Conservation (phyloP, 1,284 basidiomycete genomes). For the Pterula multifida region DNA sequence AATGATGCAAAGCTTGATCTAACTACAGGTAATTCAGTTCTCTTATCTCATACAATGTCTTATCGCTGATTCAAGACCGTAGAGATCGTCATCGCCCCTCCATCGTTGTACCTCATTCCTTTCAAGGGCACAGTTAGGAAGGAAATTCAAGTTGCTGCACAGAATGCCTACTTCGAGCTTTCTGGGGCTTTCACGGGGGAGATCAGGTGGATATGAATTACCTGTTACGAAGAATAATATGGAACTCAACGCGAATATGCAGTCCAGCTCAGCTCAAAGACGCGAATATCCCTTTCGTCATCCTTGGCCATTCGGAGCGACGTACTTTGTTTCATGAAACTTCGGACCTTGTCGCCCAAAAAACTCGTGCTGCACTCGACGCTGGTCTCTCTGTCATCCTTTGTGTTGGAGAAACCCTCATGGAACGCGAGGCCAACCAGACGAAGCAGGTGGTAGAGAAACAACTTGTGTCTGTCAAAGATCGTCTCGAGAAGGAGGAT, state of each 20-base stretch:
- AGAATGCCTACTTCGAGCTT: slow-evolving; percentile 82
- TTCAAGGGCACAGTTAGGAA: slow-evolving; percentile 47
- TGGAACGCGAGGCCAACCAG: slow-evolving; percentile 74
- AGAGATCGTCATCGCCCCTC: slow-evolving; percentile 92
- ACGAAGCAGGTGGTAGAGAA: slow-evolving; percentile 74
- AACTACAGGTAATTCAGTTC: slow-evolving; percentile 40
- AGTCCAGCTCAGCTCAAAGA: slow-evolving; percentile 80
- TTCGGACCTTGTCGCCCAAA: slow-evolving; percentile 75
- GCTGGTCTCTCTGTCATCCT: slow-evolving; percentile 80
- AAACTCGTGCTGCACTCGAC: slow-evolving; percentile 76
- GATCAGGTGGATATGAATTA: slow-evolving; percentile 49
- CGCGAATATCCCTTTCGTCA: slow-evolving; percentile 82
- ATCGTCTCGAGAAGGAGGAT: slow-evolving; percentile 49
- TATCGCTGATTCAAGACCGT: slow-evolving; percentile 8
- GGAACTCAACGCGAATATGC: slow-evolving; percentile 2
- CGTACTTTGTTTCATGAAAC: slow-evolving; percentile 87
- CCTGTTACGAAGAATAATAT: slow-evolving; percentile 2
- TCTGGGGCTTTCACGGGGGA: slow-evolving; percentile 95
- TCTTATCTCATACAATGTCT: neutral
- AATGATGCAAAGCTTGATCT: slow-evolving; percentile 72
- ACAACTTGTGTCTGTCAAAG: slow-evolving; percentile 75
- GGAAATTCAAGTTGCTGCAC: slow-evolving; percentile 73
- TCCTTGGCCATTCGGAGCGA: slow-evolving; percentile 96
- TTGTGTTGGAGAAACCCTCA: slow-evolving; percentile 91
- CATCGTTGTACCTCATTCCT: slow-evolving; percentile 75